Evolutionary conservation across 192 early-diverging fungal species (phyloP).

Genomic region (Gamsiella multidivaricata): DNA sequence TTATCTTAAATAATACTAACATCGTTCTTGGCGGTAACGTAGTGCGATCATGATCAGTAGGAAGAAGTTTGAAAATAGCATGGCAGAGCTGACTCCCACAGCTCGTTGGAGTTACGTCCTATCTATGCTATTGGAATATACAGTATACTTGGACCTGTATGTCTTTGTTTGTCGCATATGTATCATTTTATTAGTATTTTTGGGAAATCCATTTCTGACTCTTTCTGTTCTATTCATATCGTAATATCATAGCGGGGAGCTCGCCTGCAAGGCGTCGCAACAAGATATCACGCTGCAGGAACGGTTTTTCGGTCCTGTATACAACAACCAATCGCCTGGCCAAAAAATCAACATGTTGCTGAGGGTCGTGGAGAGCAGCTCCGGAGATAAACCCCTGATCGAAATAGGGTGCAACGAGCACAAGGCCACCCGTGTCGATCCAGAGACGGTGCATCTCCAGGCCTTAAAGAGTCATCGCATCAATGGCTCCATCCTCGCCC

Average conservation of each 20-base stretch:
- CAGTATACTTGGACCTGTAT: background rate
- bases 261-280: constrained; percentile 2
- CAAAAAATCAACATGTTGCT: background rate
- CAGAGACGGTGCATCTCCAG: background rate
- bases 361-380: background rate
- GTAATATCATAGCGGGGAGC: background rate
- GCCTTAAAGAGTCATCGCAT: background rate
- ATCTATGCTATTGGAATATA: background rate
- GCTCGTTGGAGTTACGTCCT: constrained; percentile 1
- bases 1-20: too few species aligned
- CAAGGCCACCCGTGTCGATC: background rate
- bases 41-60: background rate
- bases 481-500: background rate
- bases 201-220: too few species aligned
- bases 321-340: background rate
- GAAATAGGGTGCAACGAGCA: too few species aligned
- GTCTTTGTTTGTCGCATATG: too few species aligned
- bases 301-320: background rate
- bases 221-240: too few species aligned
- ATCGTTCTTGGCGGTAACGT: background rate
- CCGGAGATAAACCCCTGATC: background rate
- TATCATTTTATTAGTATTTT: too few species aligned
- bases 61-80: background rate
- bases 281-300: background rate
- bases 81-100: background rate